phyloP scores from a whole-genome alignment of 805 yeast genomes.

The Ogataea pini region DNA sequence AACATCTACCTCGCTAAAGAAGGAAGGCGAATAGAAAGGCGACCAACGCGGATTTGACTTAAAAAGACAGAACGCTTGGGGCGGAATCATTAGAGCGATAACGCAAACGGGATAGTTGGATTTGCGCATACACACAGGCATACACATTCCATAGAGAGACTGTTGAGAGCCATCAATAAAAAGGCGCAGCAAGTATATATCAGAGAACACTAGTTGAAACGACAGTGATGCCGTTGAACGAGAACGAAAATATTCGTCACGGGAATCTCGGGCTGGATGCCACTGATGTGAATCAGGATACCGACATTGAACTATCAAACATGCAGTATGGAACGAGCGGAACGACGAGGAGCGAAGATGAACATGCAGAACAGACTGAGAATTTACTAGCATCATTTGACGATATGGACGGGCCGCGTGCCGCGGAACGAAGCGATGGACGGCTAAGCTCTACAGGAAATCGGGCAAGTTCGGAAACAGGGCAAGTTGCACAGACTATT shows the following conservation, averaged over 20 bases:
- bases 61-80: neutral
- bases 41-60: too few species aligned
- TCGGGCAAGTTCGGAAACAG: neutral
- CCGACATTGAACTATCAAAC: conserved; percentile 6
- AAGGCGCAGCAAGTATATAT: conserved; percentile 1
- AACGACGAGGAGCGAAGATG: neutral
- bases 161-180: neutral
- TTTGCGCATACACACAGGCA: too few species aligned
- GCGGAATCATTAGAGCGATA: neutral
- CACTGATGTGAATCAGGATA: neutral
- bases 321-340: neutral
- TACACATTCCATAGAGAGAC: neutral
- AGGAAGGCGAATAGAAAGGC: neutral
- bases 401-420: neutral
- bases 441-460: conserved; percentile 2
- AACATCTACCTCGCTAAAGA: neutral
- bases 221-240: neutral
- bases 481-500: conserved; percentile 6
- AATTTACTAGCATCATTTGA: conserved; percentile 5
- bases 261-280: neutral
- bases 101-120: neutral
- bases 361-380: neutral
- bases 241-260: neutral
- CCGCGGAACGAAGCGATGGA: neutral
- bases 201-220: neutral